Base-by-base conservation (phyloP, 345 rosid genomes). In the Boechera retrofracta region DNA sequence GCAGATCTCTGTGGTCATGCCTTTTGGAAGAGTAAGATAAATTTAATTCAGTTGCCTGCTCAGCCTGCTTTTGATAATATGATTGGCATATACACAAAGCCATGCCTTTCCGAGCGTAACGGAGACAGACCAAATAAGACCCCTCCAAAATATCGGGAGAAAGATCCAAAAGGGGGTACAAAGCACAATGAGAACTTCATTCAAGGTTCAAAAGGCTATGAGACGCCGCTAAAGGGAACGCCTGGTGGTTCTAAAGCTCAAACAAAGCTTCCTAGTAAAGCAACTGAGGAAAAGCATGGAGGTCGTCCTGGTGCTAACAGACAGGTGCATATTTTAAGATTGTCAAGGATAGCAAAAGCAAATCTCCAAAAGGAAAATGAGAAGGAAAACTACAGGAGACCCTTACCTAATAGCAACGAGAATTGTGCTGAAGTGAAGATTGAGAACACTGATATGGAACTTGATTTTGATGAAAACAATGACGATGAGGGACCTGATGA, bases 381-480 rank as follows among this genome's bases (percentile, higher is more conserved):
- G 79, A 95, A 95, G 84, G 99, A 95, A 85, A 95, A 95, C 77
- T 95, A 95, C 59, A 76, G 99, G 47, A 87, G 98, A 82, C 97
- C 91, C 38, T 77, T 85, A 81, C 89, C 97, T 63, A 86, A 80
- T 71, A 81, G 83, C 67, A 81, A 87, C 45, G 94, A 92, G 85
- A 89, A 89, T 70, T 87, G 90, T 79, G 81, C 98, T 66, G 98
- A 95, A 67, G 94, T 95, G 59, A 91, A 92, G 81, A 91, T 92
- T 44, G 97, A 95, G 82, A 91, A 92, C 84, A 89, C 87, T 3
- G 98, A 95, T 75, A 92, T 95, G 99, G 99, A 95, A 77, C 99
- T 95, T 79, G 94, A 95, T 86, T 95, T 95, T 82, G 83, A 89
- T 74, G 99, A 95, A 85, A 86, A 86, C 65, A 55, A 75, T 56